Evolutionary conservation across 306 rosid genomes (phyloP).

Genomic region (Quercus agrifolia): DNA sequence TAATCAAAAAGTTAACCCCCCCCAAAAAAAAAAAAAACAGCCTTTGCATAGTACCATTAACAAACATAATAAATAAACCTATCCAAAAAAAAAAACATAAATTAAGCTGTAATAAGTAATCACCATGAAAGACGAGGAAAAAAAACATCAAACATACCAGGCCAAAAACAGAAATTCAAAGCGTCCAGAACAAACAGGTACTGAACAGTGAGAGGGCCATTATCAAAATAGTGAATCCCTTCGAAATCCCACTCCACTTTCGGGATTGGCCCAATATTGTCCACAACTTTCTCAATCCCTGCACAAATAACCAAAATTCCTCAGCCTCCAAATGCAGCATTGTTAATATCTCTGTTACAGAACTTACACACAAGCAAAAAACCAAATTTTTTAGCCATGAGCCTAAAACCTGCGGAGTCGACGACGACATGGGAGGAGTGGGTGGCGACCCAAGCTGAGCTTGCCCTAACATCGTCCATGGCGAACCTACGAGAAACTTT

Average conservation of each 20-base stretch:
- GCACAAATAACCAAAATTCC: constrained; percentile 1
- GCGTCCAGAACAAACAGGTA: constrained; percentile 86
- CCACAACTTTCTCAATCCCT: constrained; percentile 87
- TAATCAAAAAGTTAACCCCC: too few relatives aligned
- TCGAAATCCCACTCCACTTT: constrained; percentile 92
- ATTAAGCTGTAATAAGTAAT: background rate
- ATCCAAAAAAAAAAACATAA: background rate
- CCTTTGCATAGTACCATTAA: too few relatives aligned
- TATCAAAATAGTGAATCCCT: constrained; percentile 95
- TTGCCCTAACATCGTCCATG: constrained; percentile 87
- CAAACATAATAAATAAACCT: too few relatives aligned
- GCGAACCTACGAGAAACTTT: background rate
- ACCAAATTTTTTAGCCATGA: too few relatives aligned
- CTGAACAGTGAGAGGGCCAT: constrained; percentile 93
- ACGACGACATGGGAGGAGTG: constrained; percentile 75
- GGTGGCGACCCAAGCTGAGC: constrained; percentile 92
- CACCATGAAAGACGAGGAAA: background rate
- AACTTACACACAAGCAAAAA: too few relatives aligned
- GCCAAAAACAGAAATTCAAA: constrained; percentile 97
- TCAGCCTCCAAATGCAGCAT: background rate
- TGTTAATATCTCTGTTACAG: too few relatives aligned
- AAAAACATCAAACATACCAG: constrained; percentile 41
- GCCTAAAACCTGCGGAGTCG: constrained; percentile 64
- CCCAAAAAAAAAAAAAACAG: too few relatives aligned
- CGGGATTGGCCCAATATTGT: constrained; percentile 63